Conservation (phyloP, 2,329 filamentous ascomycete genomes). For the Epicoccum nigrum region DNA sequence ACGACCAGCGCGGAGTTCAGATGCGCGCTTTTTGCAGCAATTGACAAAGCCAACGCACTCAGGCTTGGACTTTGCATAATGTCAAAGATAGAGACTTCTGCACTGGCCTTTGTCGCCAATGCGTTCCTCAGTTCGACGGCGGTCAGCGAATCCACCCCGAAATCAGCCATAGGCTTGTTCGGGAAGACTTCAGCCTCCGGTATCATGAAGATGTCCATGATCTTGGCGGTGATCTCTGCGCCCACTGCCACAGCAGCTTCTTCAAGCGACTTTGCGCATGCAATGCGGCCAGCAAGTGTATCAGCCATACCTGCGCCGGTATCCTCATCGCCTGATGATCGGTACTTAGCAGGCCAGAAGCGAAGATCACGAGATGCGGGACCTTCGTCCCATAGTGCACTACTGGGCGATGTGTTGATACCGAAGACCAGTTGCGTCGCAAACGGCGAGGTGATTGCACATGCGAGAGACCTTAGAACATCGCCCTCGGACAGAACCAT, state of each 20-base stretch:
- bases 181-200: conserved; percentile 20
- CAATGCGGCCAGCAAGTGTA: conserved; percentile 3
- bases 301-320: background rate
- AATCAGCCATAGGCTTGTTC: conserved; percentile 20
- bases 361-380: conserved; percentile 4
- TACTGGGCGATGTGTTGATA: conserved; percentile 5
- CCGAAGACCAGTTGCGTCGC: conserved; percentile 5
- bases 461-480: conserved; percentile 2
- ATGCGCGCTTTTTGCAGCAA: conserved; percentile 1
- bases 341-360: conserved; percentile 8
- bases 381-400: conserved; percentile 5
- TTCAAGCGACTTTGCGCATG: conserved; percentile 2
- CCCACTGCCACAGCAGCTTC: conserved; percentile 2
- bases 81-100: conserved; percentile 9
- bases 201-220: conserved; percentile 2
- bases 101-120: conserved; percentile 1
- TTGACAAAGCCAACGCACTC: background rate
- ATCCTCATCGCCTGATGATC: conserved; percentile 1
- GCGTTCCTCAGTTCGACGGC: conserved; percentile 27
- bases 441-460: conserved; percentile 4
- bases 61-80: conserved; percentile 6
- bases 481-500: conserved; percentile 5
- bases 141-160: conserved; percentile 31
- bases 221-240: background rate
- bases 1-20: background rate